Conservation (phyloP, 805 yeast species). For the Nakazawaea wickerhamii region DNA sequence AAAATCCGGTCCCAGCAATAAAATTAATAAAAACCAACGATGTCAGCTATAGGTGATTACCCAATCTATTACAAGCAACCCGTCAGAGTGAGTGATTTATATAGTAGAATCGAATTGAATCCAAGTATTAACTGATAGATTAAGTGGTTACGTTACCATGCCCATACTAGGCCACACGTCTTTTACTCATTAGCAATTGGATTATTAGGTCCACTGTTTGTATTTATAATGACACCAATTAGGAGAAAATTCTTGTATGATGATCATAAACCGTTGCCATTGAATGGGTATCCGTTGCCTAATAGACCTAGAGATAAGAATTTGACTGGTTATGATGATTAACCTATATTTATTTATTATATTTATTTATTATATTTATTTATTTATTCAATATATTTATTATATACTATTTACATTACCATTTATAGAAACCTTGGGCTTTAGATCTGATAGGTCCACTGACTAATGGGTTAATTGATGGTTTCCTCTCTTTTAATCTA, state of each 20-base stretch:
- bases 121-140: no score
- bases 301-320: conserved; percentile 43
- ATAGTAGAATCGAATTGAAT: no score
- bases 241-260: conserved; percentile 64
- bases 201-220: conserved; percentile 58
- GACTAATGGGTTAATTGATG: conserved; percentile 31
- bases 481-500: conserved; percentile 30
- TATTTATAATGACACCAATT: conserved; percentile 54
- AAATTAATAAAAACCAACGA: neutral
- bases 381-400: conserved; percentile 15
- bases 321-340: conserved; percentile 54
- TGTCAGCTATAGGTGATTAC: conserved; percentile 10
- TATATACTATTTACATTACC: conserved; percentile 30
- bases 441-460: conserved; percentile 42
- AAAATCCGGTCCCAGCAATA: neutral
- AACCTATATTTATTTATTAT: conserved; percentile 11
- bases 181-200: conserved; percentile 64
- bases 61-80: conserved; percentile 29
- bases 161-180: conserved; percentile 72
- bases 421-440: conserved; percentile 48
- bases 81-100: conserved; percentile 45
- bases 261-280: conserved; percentile 64
- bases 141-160: conserved; percentile 69
- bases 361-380: conserved; percentile 4
- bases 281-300: conserved; percentile 50